Percentiles rank a stretch among this genome's conserved stretches.
phyloP scores from a whole-genome alignment of 257 asterid genomes.

The Solanum appendiculatum region DNA sequence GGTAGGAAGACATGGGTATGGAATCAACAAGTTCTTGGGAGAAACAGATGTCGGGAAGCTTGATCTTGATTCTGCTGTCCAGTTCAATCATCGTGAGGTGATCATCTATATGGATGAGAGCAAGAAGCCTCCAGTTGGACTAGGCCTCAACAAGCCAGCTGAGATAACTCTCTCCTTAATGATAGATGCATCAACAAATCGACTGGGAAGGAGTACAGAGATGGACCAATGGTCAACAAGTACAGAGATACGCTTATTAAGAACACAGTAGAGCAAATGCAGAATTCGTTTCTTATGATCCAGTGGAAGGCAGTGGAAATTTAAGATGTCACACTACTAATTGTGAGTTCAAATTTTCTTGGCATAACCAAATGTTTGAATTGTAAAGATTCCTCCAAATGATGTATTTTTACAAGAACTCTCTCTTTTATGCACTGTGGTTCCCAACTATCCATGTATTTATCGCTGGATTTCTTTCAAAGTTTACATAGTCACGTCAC shows the following conservation, averaged over 20 bases:
- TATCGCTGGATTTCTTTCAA: no score
- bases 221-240: conserved; percentile 33
- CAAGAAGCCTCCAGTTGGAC: conserved; percentile 73
- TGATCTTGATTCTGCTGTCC: conserved; percentile 62
- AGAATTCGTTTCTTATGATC: no score
- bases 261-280: no score
- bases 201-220: conserved; percentile 42
- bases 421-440: no score
- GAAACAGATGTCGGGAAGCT: conserved; percentile 73
- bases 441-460: no score
- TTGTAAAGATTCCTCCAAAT: neutral
- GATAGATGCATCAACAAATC: conserved; percentile 54
- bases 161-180: conserved; percentile 69
- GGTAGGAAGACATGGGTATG: conserved; percentile 62
- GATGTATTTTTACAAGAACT: neutral
- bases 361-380: neutral
- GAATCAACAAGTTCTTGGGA: conserved; percentile 75
- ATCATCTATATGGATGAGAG: conserved; percentile 59
- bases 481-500: no score
- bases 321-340: conserved; percentile 55
- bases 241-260: no score
- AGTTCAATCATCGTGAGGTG: conserved; percentile 59
- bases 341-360: neutral
- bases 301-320: conserved; percentile 65
- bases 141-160: conserved; percentile 77